Conservation (phyloP, 257 asterid species). For the Solanum clarkiae region DNA sequence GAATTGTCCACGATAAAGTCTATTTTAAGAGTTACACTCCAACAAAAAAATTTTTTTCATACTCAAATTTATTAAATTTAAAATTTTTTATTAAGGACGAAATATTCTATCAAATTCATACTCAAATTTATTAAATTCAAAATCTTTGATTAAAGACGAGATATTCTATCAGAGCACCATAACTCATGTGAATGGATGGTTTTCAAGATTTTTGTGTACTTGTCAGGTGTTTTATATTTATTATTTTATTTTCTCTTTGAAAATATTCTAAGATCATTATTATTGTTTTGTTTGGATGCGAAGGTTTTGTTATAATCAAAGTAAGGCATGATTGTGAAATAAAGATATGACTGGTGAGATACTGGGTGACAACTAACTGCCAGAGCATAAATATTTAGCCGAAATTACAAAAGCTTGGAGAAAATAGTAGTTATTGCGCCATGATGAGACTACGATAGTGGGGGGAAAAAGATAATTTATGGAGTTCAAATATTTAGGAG, state of each 20-base stretch:
- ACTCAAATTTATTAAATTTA: too few relatives aligned
- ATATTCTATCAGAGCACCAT: too few relatives aligned
- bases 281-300: background rate
- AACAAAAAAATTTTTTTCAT: too few relatives aligned
- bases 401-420: background rate
- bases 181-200: too few relatives aligned
- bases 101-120: too few relatives aligned
- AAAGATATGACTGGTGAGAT: background rate
- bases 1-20: too few relatives aligned
- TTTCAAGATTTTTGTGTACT: background rate
- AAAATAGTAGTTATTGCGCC: background rate
- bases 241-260: background rate
- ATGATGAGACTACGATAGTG: background rate
- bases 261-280: background rate
- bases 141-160: too few relatives aligned
- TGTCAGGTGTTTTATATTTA: background rate
- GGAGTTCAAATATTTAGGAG: background rate
- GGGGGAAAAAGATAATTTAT: background rate
- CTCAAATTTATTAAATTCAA: too few relatives aligned
- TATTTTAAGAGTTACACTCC: too few relatives aligned
- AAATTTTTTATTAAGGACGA: too few relatives aligned
- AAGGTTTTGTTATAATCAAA: background rate
- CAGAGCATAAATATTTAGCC: background rate
- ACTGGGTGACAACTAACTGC: slow-evolving; percentile 30
- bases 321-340: background rate